Evolutionary conservation across 306 rosid species (phyloP).

Genomic region (Prunus mongolica): DNA sequence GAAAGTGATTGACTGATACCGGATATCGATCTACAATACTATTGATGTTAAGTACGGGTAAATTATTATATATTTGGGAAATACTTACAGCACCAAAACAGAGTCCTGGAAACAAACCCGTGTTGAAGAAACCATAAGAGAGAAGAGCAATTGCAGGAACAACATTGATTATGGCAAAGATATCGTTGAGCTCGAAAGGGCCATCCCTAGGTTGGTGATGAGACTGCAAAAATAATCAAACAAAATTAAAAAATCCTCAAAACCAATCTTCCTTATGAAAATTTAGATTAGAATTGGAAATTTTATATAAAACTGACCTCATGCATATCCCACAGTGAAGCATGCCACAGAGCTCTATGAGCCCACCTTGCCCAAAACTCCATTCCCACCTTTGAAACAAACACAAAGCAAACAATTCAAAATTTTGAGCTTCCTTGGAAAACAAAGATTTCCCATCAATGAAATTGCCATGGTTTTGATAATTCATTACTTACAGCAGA

Average conservation of each 20-base stretch:
- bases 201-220: constrained; percentile 80
- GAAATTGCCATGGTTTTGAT: background rate
- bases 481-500: constrained; percentile 44
- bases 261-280: background rate
- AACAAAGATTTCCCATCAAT: background rate
- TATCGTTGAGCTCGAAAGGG: constrained; percentile 75
- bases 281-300: background rate
- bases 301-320: constrained; percentile 7
- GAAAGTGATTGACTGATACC: background rate
- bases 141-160: constrained; percentile 77
- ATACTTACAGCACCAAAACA: constrained; percentile 86
- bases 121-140: constrained; percentile 57
- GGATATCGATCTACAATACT: no score
- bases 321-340: constrained; percentile 50
- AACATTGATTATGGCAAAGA: constrained; percentile 72
- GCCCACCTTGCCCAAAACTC: constrained; percentile 64
- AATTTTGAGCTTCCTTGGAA: background rate
- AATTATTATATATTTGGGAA: background rate
- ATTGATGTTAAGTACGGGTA: no score
- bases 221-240: constrained; percentile 45
- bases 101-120: constrained; percentile 68
- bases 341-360: constrained; percentile 54
- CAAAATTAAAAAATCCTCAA: background rate
- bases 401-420: background rate
- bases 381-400: constrained; percentile 42